Evolutionary conservation across 768 basidiomycete species (phyloP), one percentile per base, ranked within the genome.

Genomic region (Tulasnella sp.): DNA sequence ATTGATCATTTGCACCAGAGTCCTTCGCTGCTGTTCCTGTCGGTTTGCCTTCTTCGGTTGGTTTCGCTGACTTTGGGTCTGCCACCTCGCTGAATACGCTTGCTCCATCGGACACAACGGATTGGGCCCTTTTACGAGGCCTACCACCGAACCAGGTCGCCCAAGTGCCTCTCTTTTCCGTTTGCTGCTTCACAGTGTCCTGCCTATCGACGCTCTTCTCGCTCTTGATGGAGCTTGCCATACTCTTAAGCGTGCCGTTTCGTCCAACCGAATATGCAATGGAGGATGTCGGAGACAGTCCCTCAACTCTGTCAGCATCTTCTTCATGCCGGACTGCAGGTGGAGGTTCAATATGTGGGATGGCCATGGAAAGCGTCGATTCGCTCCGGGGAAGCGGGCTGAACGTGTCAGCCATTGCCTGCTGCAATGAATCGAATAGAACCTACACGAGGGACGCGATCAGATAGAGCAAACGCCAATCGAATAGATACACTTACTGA

Each of bases 61-160:
- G 77, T 16, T 82, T 83, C 0, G 81, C 71, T 0, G 77, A 81
- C 29, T 81, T 81, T 7, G 83, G 81, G 1, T 84, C 67, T 73
- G 85, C 84, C 32, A 84, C 85, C 9, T 83, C 81, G 0, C 67
- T 0, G 83, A 82, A n/a, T 67, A 44, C 5, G 86, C 78, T 0
- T 84, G 77, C 3, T 91, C 88, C 80, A 88, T 91, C 91, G 84
- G 0, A 90, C 89, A 32, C 91, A 91, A 80, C 93, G 92, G 0
- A 94, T 90, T 80, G 92, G 80, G 86, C 90, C 3, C 88, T 84
- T 2, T 86, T 84, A 81, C 86, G 89, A 40, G 88, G 87, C 37
- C 51, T 75, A 0, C 88, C 89, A 0, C 92, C 92, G 87, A 93
- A 89, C 93, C 93, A 94, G 71, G 91, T 90, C 26, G 91, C 89